These are phyloP conservation scores for Candida sp. DNA, from an alignment of 1,139 yeast species.

Conservation along the genomic window DNA sequence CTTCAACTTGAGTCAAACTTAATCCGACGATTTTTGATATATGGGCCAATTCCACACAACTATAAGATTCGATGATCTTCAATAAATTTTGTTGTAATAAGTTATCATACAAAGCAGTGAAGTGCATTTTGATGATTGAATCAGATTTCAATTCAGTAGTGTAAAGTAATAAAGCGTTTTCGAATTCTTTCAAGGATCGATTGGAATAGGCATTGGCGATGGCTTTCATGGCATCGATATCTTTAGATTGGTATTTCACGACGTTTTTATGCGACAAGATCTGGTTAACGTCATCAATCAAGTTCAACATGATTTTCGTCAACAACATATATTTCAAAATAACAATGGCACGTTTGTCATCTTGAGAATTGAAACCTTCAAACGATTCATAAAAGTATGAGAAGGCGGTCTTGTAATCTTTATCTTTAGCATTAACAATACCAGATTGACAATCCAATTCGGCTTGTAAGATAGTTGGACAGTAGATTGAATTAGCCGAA, in stretches of 20 bases:
- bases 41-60: slow-evolving; percentile 89
- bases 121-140: slow-evolving; percentile 86
- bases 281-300: slow-evolving; percentile 80
- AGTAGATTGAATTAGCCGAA: slow-evolving; percentile 91
- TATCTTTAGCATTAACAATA: slow-evolving; percentile 92
- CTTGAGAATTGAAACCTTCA: slow-evolving; percentile 72
- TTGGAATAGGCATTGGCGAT: slow-evolving; percentile 88
- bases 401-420: slow-evolving; percentile 93
- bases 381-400: slow-evolving; percentile 95
- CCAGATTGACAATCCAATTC: slow-evolving; percentile 96
- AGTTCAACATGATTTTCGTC: slow-evolving; percentile 89
- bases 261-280: slow-evolving; percentile 79
- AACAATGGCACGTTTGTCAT: slow-evolving; percentile 65
- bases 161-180: slow-evolving; percentile 69
- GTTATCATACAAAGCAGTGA: slow-evolving; percentile 90
- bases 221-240: slow-evolving; percentile 90
- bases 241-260: slow-evolving; percentile 68
- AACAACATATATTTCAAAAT: slow-evolving; percentile 90
- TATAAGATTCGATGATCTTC: slow-evolving; percentile 94
- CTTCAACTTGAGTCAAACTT: slow-evolving; percentile 87
- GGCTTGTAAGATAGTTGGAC: slow-evolving; percentile 94
- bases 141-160: slow-evolving; percentile 79
- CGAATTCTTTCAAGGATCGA: slow-evolving; percentile 89
- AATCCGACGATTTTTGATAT: slow-evolving; percentile 87
- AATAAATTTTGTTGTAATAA: slow-evolving; percentile 89